phyloP scores from a whole-genome alignment of 345 rosid species.

The Heritiera fomes region DNA sequence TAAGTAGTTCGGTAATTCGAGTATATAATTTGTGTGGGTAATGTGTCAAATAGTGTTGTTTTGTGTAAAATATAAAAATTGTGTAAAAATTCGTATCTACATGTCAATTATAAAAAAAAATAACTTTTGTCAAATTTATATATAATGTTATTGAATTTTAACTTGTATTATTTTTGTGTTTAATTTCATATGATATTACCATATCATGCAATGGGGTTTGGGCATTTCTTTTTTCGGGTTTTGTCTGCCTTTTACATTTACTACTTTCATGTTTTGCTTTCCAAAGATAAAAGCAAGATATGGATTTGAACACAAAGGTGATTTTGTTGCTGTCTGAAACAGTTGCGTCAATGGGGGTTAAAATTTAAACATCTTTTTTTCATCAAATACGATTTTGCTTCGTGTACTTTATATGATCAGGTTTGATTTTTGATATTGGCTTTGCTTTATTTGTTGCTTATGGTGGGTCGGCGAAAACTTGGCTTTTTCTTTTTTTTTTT shows the following conservation, averaged over 20 bases:
- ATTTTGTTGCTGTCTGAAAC: background rate
- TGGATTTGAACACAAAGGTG: background rate
- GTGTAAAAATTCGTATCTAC: too few relatives aligned
- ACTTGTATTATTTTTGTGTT: too few relatives aligned
- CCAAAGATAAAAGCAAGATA: background rate
- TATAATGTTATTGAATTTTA: too few relatives aligned
- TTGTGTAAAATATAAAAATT: too few relatives aligned
- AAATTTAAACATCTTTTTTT: background rate
- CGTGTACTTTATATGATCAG: background rate
- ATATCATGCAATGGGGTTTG: too few relatives aligned
- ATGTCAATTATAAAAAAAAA: too few relatives aligned
- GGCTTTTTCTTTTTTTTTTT: background rate
- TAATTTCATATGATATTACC: too few relatives aligned
- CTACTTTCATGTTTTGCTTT: background rate
- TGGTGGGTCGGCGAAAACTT: background rate
- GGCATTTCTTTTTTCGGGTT: background rate
- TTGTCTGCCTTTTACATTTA: background rate
- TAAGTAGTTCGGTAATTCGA: background rate
- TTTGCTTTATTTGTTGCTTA: background rate
- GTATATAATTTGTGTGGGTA: too few relatives aligned
- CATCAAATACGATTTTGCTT: background rate
- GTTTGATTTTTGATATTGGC: background rate
- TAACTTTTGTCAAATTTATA: too few relatives aligned
- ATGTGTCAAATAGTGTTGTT: too few relatives aligned
- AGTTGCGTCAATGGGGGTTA: background rate